Evolutionary conservation across 2,329 filamentous ascomycete species (phyloP).

Genomic region (Aspergillus calidoustus): DNA sequence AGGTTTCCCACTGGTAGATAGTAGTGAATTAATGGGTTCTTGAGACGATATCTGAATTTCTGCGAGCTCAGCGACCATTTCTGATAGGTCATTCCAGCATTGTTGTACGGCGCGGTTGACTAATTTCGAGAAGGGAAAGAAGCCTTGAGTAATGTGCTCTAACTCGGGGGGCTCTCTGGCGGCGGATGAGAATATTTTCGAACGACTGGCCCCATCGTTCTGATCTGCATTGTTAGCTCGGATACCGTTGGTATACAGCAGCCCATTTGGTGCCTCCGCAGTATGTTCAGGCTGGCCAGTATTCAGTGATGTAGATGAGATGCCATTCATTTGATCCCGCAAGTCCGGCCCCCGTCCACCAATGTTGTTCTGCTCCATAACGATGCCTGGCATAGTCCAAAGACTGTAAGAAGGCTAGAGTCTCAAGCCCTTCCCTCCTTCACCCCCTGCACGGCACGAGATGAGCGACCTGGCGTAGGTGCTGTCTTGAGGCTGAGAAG

Average conservation of each 20-base stretch:
- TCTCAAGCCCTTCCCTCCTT: slow-evolving; percentile 34
- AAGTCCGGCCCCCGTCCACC: slow-evolving; percentile 32
- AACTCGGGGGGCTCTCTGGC: slow-evolving; percentile 53
- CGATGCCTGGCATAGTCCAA: slow-evolving; percentile 48
- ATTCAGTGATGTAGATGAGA: slow-evolving; percentile 21
- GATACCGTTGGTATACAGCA: slow-evolving; percentile 34
- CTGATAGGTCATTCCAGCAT: slow-evolving; percentile 77
- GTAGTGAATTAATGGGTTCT: slow-evolving; percentile 30
- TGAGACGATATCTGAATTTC: slow-evolving; percentile 65
- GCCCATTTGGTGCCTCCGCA: slow-evolving; percentile 29
- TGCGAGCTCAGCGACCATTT: slow-evolving; percentile 71
- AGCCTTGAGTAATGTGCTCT: slow-evolving; percentile 73
- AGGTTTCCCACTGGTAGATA: slow-evolving; percentile 33
- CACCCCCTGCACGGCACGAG: slow-evolving; percentile 34
- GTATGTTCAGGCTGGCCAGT: slow-evolving; percentile 23
- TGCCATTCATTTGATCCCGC: slow-evolving; percentile 33
- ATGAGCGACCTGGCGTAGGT: slow-evolving; percentile 26
- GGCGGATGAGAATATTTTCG: slow-evolving; percentile 12
- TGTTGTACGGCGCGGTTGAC: slow-evolving; percentile 80
- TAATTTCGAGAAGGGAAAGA: slow-evolving; percentile 74
- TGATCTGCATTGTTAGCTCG: slow-evolving; percentile 19
- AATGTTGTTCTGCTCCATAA: slow-evolving; percentile 45
- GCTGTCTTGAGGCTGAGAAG: slow-evolving; percentile 24
- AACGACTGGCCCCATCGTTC: slow-evolving; percentile 10
- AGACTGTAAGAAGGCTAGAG: slow-evolving; percentile 17